A percentile compares a stretch with the other conserved stretches of the same genome.
Conservation (phyloP, 2,329 filamentous ascomycete genomes). For the Aspergillus ustus region DNA sequence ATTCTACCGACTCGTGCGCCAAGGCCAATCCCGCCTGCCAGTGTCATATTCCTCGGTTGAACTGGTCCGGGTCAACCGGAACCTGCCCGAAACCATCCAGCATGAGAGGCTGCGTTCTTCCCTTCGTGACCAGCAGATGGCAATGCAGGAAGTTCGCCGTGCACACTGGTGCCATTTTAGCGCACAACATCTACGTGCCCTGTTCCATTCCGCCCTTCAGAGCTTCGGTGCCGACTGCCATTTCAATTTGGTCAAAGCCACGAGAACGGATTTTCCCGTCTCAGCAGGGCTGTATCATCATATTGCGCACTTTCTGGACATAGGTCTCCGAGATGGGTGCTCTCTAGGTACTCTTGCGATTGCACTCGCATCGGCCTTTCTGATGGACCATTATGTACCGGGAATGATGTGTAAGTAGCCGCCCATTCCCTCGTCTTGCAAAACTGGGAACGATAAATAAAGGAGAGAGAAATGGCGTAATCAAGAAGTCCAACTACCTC, state of each 20-base stretch:
- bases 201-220: conserved; percentile 1
- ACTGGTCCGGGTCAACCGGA: conserved; percentile 2
- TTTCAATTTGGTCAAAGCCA: conserved; percentile 6
- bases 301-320: conserved; percentile 7
- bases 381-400: conserved; percentile 28
- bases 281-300: conserved; percentile 1
- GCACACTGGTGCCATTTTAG: not conserved
- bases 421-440: too few relatives aligned
- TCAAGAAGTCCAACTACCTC: too few relatives aligned
- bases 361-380: conserved; percentile 1
- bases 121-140: conserved; percentile 1
- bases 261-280: not conserved
- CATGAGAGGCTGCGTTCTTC: not conserved
- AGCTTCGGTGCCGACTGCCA: not conserved
- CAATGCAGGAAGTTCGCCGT: conserved; percentile 5
- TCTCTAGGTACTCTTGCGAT: not conserved
- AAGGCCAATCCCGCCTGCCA: not conserved
- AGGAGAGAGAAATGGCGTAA: too few relatives aligned
- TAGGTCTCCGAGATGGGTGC: conserved; percentile 1
- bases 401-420: conserved; percentile 20
- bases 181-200: not conserved
- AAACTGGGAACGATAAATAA: too few relatives aligned
- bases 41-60: not conserved
- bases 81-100: not conserved
- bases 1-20: not conserved